Conservation (phyloP, 2,329 filamentous ascomycete genomes). For the Aspergillus pseudoterreus region DNA sequence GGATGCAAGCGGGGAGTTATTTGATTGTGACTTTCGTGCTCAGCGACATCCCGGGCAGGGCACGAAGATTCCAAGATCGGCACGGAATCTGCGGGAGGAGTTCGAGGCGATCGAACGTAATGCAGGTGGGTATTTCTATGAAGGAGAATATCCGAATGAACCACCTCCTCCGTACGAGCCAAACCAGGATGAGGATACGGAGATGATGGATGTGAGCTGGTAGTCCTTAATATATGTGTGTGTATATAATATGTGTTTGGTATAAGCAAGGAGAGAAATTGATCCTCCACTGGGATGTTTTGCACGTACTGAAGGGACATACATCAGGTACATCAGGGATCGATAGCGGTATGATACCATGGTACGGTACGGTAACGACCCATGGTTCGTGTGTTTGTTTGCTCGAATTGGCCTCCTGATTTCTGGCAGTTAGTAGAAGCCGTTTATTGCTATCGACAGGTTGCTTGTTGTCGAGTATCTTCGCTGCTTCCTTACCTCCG, state of each 20-base stretch:
- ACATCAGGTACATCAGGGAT: not conserved
- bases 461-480: not conserved
- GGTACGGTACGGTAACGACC: constrained; percentile 1
- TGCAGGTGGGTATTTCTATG: not conserved
- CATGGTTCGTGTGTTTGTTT: constrained; percentile 17
- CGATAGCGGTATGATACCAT: not conserved
- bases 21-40: not conserved
- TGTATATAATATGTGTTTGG: no score
- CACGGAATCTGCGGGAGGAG: not conserved
- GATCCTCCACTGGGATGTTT: not conserved
- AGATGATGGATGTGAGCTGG: not conserved
- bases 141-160: not conserved
- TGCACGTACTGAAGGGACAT: not conserved
- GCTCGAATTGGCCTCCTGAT: not conserved
- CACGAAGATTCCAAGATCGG: not conserved
- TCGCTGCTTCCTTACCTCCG: constrained; percentile 1
- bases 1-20: not conserved
- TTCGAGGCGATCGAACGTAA: not conserved
- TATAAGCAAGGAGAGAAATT: no score
- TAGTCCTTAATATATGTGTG: not conserved
- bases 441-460: no score
- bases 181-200: not conserved
- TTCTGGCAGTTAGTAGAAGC: no score
- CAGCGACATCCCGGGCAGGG: not conserved
- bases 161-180: not conserved